Evolutionary conservation across 1,284 basidiomycete genomes (phyloP).

Genomic region (Wallemia ichthyophaga): DNA sequence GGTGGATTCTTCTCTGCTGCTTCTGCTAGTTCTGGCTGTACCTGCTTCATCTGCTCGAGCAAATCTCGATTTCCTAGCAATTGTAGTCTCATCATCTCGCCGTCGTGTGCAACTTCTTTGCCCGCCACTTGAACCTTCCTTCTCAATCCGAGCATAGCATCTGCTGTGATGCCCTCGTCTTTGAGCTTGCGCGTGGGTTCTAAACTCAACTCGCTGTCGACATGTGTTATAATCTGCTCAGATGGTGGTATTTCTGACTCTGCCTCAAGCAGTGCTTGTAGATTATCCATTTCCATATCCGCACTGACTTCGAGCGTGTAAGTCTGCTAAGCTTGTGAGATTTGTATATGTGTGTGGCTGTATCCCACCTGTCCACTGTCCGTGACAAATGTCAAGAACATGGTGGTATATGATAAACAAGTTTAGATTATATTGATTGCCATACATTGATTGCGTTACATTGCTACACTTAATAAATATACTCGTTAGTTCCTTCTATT

Average conservation of each 20-base stretch:
- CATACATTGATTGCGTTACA: too few species aligned
- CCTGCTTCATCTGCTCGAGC: constrained; percentile 38
- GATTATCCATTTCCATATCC: constrained; percentile 57
- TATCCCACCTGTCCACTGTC: constrained; percentile 27
- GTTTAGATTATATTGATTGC: too few species aligned
- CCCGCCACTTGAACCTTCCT: constrained; percentile 30
- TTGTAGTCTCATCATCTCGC: constrained; percentile 69
- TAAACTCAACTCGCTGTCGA: constrained; percentile 27
- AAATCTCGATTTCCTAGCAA: constrained; percentile 50
- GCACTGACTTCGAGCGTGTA: constrained; percentile 57
- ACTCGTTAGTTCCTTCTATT: too few species aligned
- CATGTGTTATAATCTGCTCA: constrained; percentile 38
- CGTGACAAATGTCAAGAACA: constrained; percentile 52
- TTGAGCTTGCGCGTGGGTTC: constrained; percentile 34
- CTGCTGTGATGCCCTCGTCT: constrained; percentile 28
- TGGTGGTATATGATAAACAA: constrained; percentile 14
- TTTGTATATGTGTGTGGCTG: neutral
- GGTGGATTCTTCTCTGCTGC: constrained; percentile 36
- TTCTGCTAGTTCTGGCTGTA: constrained; percentile 42
- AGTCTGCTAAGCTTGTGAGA: constrained; percentile 15
- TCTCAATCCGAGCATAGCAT: constrained; percentile 34
- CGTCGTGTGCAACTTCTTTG: constrained; percentile 34
- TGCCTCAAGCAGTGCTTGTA: constrained; percentile 61
- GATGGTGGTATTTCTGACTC: constrained; percentile 39
- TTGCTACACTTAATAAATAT: too few species aligned